A percentile compares a stretch with the other conserved stretches of the same genome.
Conservation (phyloP, 1,139 yeast species). For the Hanseniaspora gamundiae region DNA sequence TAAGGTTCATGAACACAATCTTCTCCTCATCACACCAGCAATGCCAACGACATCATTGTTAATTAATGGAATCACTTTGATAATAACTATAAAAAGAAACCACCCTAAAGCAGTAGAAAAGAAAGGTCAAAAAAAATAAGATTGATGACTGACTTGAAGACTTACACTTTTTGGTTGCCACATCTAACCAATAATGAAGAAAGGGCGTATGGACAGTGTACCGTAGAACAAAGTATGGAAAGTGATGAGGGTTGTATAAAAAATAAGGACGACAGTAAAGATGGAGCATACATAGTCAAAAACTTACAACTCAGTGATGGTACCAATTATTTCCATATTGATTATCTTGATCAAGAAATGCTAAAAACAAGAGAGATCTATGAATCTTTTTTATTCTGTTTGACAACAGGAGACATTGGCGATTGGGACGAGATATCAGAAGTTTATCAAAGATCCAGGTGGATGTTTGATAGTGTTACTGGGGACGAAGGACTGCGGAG, state of each 20-base stretch:
- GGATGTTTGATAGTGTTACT: not conserved
- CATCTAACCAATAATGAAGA: not conserved
- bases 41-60: no score
- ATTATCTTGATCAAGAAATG: not conserved
- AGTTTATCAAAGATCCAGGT: not conserved
- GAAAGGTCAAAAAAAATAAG: not conserved
- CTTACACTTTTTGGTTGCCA: not conserved
- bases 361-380: no score
- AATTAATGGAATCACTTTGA: no score
- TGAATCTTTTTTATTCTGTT: not conserved
- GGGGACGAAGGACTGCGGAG: not conserved
- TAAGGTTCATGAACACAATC: no score
- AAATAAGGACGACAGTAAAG: not conserved
- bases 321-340: not conserved
- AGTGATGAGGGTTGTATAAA: not conserved
- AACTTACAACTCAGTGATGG: not conserved
- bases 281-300: not conserved
- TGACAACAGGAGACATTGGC: not conserved
- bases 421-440: not conserved
- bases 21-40: no score
- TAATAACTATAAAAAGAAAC: no score
- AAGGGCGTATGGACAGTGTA: not conserved
- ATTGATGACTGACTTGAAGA: not conserved
- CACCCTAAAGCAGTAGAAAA: no score
- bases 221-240: not conserved